Percentiles rank a stretch among this genome's conserved stretches.
These are phyloP conservation scores for Boletus reticulatus DNA, from an alignment of 768 basidiomycete genomes.

Conservation along the genomic window DNA sequence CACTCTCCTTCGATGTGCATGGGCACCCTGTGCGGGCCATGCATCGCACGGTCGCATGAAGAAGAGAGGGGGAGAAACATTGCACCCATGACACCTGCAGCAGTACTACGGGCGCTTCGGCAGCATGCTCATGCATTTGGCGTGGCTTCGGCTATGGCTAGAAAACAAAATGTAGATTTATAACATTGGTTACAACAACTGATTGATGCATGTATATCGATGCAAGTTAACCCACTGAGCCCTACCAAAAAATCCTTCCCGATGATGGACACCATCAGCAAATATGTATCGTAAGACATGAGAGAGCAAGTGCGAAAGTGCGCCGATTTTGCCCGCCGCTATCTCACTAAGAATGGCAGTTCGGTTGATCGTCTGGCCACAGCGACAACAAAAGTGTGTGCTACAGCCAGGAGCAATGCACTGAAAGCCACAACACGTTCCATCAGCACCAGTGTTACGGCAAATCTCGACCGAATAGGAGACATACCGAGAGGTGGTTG, in stretches of 20 bases:
- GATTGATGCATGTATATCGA: no score
- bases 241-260: not conserved
- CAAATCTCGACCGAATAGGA: not conserved
- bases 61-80: slow-evolving; percentile 4
- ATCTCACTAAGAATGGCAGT: slow-evolving; percentile 37
- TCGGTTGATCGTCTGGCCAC: slow-evolving; percentile 44
- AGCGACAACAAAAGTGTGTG: slow-evolving; percentile 54
- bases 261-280: not conserved
- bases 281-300: slow-evolving; percentile 15
- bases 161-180: not conserved
- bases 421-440: slow-evolving; percentile 25
- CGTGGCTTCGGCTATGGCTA: not conserved
- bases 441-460: not conserved
- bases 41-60: slow-evolving; percentile 10
- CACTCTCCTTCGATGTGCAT: slow-evolving; percentile 5
- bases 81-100: slow-evolving; percentile 12
- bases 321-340: slow-evolving; percentile 22
- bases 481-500: slow-evolving; percentile 57
- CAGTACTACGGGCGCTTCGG: slow-evolving; percentile 4
- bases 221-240: no score
- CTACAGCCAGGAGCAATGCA: slow-evolving; percentile 58
- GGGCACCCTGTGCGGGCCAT: not conserved
- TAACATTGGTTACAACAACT: not conserved
- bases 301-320: slow-evolving; percentile 34
- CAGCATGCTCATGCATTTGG: not conserved